phyloP scores from a whole-genome alignment of 148 eudicot genomes.

The Fallopia convolvulus region DNA sequence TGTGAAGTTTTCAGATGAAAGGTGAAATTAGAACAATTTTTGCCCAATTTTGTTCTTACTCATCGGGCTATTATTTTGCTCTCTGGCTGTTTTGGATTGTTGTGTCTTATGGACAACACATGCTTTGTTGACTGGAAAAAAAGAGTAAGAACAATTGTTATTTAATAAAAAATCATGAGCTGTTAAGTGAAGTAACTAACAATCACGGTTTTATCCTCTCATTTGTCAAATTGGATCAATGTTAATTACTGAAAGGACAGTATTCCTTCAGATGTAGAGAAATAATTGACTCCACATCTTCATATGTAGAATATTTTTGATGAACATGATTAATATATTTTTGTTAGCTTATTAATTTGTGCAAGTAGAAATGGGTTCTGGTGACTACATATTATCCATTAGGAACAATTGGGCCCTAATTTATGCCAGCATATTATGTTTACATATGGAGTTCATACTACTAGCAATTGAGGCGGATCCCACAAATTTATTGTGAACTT shows the following conservation, averaged over 20 bases:
- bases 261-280: neutral
- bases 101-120: neutral
- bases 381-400: too few relatives aligned
- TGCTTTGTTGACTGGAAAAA: neutral
- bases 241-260: neutral
- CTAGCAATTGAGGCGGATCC: too few relatives aligned
- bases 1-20: neutral
- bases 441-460: too few relatives aligned
- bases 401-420: too few relatives aligned
- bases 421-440: too few relatives aligned
- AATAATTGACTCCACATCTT: neutral
- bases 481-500: too few relatives aligned
- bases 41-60: neutral
- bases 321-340: too few relatives aligned
- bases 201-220: neutral
- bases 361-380: too few relatives aligned
- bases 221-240: neutral
- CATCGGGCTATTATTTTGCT: neutral
- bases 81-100: neutral
- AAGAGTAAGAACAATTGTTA: neutral
- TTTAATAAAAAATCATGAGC: neutral
- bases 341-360: too few relatives aligned
- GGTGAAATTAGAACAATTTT: neutral
- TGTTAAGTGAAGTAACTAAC: neutral
- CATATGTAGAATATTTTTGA: too few relatives aligned